These are phyloP conservation scores for Tritrichomonas musculus DNA, from an alignment of 208 protist genomes.

Conservation along the genomic window DNA sequence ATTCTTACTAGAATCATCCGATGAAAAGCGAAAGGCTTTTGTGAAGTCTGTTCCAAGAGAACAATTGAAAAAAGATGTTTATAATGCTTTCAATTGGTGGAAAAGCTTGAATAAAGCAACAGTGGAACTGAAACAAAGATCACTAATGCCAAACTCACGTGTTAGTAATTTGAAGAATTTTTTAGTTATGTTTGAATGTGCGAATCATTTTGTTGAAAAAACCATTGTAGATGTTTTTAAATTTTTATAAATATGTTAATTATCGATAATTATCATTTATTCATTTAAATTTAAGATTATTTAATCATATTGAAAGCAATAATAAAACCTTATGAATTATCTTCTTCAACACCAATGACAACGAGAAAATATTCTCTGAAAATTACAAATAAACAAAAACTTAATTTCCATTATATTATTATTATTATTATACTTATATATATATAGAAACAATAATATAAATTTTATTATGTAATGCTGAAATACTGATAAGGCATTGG, in stretches of 20 bases:
- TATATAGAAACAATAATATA: too few relatives aligned
- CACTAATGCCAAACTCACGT: not conserved
- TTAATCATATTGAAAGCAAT: too few relatives aligned
- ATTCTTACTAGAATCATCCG: not conserved
- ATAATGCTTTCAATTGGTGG: not conserved
- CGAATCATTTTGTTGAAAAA: slow-evolving; percentile 19
- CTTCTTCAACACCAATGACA: too few relatives aligned
- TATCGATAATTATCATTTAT: too few relatives aligned
- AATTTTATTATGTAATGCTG: too few relatives aligned
- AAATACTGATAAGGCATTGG: too few relatives aligned
- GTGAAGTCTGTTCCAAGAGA: not conserved
- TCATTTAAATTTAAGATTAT: too few relatives aligned
- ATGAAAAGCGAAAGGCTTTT: not conserved
- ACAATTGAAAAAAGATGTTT: not conserved
- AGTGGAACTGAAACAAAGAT: slow-evolving; percentile 10
- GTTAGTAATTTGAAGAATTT: slow-evolving; percentile 19
- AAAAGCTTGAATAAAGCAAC: not conserved
- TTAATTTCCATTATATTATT: too few relatives aligned
- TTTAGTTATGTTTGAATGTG: slow-evolving; percentile 22
- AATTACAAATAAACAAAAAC: too few relatives aligned
- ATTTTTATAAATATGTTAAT: not conserved
- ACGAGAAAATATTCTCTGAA: too few relatives aligned
- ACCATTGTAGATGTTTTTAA: not conserved
- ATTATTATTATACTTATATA: too few relatives aligned
- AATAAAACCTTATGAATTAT: too few relatives aligned